Evolutionary conservation across 208 protist species (phyloP), one percentile per base, ranked within the genome.

Genomic region (Crithidia fasciculata): DNA sequence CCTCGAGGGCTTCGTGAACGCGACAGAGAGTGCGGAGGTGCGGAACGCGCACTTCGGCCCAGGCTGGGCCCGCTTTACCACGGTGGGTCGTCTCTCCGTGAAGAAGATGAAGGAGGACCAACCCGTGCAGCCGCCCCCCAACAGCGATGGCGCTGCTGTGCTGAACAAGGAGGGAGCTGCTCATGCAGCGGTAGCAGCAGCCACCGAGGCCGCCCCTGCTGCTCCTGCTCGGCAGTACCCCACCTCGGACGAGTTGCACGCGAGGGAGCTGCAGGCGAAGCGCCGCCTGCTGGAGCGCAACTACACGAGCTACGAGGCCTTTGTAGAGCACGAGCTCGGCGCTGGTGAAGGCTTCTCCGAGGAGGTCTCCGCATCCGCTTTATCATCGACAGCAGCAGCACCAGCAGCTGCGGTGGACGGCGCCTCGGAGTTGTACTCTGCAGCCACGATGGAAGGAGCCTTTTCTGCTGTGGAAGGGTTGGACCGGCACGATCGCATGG

Each of bases 41-140:
- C 82, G 81, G 4, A 70, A 85, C 67, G 81, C 86, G 0, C 91
- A 95, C 71, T 93, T 95, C 70, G 91, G 91, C 8, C 91, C 91
- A 2, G 83, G 90, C 66, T 95, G 91, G 91, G 81, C 91, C 4
- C 75, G 80, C 36, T 91, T 93, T 50, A 83, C 83, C 36, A 92
- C 88, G 6, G 81, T 95, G 4, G 91, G 87, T 2, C 80, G 85
- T 18, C 13, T 93, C 12, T 89, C 88, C 0, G 74, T 91, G 0
- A 79, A 86, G 63, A 89, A 86, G 61, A 89, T 89, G 86, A 78
- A 83, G 57, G 81, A 88, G 50, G 65, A 78, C 12, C 59, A 68
- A 49, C 18, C 40, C 10, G 15, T 71, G 15, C 67, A 72, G 39
- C 53, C 71, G 2, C 37, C 43, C 8, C 60, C 52, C 10, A 5